Base-by-base conservation (phyloP, 2,329 filamentous ascomycete genomes). In the Coccinonectria pachysandricola region DNA sequence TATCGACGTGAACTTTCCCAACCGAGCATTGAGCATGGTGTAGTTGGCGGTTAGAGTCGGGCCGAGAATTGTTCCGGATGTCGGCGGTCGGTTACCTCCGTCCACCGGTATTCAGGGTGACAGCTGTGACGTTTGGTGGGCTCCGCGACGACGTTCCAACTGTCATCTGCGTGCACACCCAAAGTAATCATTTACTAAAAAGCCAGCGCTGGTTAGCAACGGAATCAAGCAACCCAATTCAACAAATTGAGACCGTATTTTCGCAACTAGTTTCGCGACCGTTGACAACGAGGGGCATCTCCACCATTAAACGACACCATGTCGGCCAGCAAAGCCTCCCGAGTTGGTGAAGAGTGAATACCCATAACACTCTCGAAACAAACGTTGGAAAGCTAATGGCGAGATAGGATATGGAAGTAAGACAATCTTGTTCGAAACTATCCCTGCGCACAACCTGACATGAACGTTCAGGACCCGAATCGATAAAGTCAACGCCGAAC, bases 401-500 rank as follows among this genome's bases (percentile, higher is more conserved):
- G 41, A 54, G 34, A 24, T 49, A 93, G 85, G 56, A 82, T 92
- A 45, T 93, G 85, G 85, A 93, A 93, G 85, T 92, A 68, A 19
- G 11, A 8, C n/a, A 19, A 19, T n/a, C 24, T n/a, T 16, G 24
- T 15, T 10, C 13, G 3, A 29, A 31, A 13, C n/a, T n/a, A n/a
- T n/a, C n/a, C n/a, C n/a, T n/a, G n/a, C n/a, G n/a, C n/a, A n/a
- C n/a, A n/a, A 8, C 34, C 31, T 40, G 19, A 41, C 38, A 14
- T 19, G 16, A 14, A 27, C 29, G 9, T 15, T 15, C 54, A 96
- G 88, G 62, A 92, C 84, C 34, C 80, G 86, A 49, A 80, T 95
- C 49, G 88, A 96, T 60, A 96, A 96, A 60, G 86, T 96, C 63
- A 95, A 95, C 59, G 85, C 91, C 39, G 91, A 98, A 64, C 72